Percentiles rank a stretch among this genome's conserved stretches.
Evolutionary conservation across 2,329 filamentous ascomycete species (phyloP).

Genomic region (Didymella pomorum): DNA sequence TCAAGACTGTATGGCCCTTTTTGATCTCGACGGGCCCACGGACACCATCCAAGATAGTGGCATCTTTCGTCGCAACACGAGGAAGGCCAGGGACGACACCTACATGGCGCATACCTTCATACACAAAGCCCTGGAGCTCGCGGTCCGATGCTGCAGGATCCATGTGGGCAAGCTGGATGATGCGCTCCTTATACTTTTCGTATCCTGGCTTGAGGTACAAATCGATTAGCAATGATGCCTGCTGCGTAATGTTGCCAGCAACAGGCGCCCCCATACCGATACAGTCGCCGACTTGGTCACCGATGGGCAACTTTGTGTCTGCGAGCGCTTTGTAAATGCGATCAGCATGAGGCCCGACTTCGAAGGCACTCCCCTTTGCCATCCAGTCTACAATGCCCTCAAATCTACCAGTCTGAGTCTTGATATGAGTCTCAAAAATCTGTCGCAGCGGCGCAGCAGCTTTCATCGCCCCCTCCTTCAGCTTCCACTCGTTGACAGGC

Average conservation of each 20-base stretch:
- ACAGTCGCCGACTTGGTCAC: constrained; percentile 60
- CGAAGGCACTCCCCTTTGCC: constrained; percentile 61
- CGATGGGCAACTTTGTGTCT: constrained; percentile 56
- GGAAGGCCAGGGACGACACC: constrained; percentile 62
- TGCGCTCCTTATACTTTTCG: constrained; percentile 60
- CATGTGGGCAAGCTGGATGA: constrained; percentile 59
- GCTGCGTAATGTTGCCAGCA: constrained; percentile 62
- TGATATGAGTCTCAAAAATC: constrained; percentile 73
- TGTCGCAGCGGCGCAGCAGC: constrained; percentile 69
- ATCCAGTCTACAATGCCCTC: constrained; percentile 61
- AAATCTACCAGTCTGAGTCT: constrained; percentile 64
- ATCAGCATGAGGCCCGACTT: constrained; percentile 61
- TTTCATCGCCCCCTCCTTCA: constrained; percentile 56
- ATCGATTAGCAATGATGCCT: constrained; percentile 62
- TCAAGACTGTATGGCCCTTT: constrained; percentile 44
- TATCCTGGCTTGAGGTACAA: constrained; percentile 61
- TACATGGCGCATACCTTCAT: constrained; percentile 63
- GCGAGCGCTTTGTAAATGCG: constrained; percentile 61
- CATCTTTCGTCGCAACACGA: constrained; percentile 56
- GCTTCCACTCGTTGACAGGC: constrained; percentile 58
- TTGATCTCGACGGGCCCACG: constrained; percentile 59
- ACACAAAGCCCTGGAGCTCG: constrained; percentile 63
- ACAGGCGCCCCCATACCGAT: constrained; percentile 61
- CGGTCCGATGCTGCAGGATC: constrained; percentile 63
- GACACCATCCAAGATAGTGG: constrained; percentile 60